These are phyloP conservation scores for Clausena lansium DNA, from an alignment of 345 rosid genomes.

Conservation along the genomic window DNA sequence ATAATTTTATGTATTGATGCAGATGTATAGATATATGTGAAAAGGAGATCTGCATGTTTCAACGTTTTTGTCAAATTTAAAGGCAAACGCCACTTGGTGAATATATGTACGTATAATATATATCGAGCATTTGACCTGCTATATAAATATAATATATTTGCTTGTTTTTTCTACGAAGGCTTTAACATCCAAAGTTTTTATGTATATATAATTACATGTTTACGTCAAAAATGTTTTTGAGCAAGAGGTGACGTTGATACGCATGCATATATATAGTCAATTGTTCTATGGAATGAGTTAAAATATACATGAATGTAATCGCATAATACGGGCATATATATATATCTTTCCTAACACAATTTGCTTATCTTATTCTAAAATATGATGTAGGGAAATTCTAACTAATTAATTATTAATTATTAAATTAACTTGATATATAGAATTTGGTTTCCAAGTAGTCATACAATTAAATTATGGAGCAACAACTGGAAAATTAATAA, in stretches of 20 bases:
- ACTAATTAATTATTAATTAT: not conserved
- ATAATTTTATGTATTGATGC: not conserved
- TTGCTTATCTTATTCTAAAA: not conserved
- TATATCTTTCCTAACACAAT: not conserved
- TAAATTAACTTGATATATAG: not conserved
- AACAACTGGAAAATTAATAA: not conserved
- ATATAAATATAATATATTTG: too few relatives aligned
- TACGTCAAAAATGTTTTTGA: too few relatives aligned
- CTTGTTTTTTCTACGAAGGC: too few relatives aligned
- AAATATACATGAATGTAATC: not conserved
- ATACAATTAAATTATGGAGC: not conserved
- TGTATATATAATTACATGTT: too few relatives aligned
- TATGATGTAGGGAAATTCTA: not conserved
- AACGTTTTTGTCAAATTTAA: slow-evolving; percentile 4
- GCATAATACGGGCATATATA: not conserved
- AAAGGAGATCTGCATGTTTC: not conserved
- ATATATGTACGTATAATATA: too few relatives aligned
- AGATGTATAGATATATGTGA: not conserved
- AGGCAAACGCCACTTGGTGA: not conserved
- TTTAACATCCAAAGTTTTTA: too few relatives aligned
- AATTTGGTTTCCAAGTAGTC: not conserved
- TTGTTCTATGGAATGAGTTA: not conserved
- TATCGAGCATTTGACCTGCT: too few relatives aligned
- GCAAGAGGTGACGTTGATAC: too few relatives aligned
- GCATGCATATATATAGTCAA: too few relatives aligned